These are phyloP conservation scores for Alternaria burnsii DNA, from an alignment of 2,329 filamentous ascomycete species.

Conservation along the genomic window DNA sequence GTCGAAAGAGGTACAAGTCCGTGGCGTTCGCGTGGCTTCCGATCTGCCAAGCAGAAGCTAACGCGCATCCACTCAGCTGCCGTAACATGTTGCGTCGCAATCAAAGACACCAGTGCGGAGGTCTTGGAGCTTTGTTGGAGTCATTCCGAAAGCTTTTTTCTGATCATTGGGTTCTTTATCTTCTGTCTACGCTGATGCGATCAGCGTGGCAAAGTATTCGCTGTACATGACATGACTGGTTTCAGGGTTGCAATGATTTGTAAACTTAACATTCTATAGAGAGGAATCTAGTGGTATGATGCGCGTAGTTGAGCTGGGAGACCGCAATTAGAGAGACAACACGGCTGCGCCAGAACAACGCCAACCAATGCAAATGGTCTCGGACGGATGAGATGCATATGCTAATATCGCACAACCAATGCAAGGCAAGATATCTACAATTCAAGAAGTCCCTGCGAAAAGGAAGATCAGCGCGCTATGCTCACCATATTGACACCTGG, in stretches of 20 bases:
- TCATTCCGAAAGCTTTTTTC: background rate
- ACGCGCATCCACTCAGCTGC: background rate
- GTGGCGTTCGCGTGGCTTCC: slow-evolving; percentile 10
- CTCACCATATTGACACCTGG: background rate
- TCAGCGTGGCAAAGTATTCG: background rate
- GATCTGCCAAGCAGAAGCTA: slow-evolving; percentile 16
- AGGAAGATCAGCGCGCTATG: slow-evolving; percentile 9
- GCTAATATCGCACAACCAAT: slow-evolving; percentile 8
- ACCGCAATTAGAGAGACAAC: slow-evolving; percentile 6
- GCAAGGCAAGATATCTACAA: background rate
- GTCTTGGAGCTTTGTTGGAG: background rate
- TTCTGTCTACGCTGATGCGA: background rate
- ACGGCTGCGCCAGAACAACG: slow-evolving; percentile 14
- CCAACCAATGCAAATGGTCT: slow-evolving; percentile 10
- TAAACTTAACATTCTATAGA: slow-evolving; percentile 9
- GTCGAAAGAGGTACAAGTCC: slow-evolving; percentile 15
- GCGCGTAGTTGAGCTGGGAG: background rate
- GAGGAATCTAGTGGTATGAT: slow-evolving; percentile 3
- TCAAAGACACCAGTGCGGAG: background rate
- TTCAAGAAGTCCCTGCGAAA: slow-evolving; percentile 13
- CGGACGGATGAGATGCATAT: slow-evolving; percentile 6
- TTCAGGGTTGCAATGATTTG: background rate
- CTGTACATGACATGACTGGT: background rate
- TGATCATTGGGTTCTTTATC: background rate
- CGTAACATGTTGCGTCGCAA: background rate